Percentiles rank a stretch among this genome's conserved stretches.
phyloP scores from a whole-genome alignment of 2,329 filamentous ascomycete species.

The Aspergillus floridensis region DNA sequence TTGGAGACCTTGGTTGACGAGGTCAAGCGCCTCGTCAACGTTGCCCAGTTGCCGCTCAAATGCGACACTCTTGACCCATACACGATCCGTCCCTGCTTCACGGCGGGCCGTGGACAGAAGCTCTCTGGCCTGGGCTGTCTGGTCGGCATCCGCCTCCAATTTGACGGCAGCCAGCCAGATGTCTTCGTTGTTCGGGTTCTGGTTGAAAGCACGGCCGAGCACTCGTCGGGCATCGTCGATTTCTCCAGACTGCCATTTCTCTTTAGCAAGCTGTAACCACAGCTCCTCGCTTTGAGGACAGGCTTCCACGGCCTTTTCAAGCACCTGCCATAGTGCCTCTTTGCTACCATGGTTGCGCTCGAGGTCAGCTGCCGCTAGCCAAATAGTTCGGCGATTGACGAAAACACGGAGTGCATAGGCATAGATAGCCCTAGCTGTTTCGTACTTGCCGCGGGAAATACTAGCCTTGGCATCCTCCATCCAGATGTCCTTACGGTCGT shows the following conservation, averaged over 20 bases:
- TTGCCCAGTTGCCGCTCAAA: slow-evolving; percentile 86
- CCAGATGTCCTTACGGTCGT: slow-evolving; percentile 94
- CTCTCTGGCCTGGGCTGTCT: slow-evolving; percentile 76
- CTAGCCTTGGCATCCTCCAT: slow-evolving; percentile 85
- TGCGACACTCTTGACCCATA: slow-evolving; percentile 94
- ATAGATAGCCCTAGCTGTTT: slow-evolving; percentile 90
- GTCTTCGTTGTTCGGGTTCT: slow-evolving; percentile 95
- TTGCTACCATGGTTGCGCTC: slow-evolving; percentile 85
- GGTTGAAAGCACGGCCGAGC: slow-evolving; percentile 84
- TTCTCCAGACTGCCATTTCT: slow-evolving; percentile 87
- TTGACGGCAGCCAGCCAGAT: slow-evolving; percentile 97
- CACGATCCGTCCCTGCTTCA: slow-evolving; percentile 89
- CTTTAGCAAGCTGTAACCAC: slow-evolving; percentile 94
- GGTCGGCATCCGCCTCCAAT: slow-evolving; percentile 84
- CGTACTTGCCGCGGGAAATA: slow-evolving; percentile 77
- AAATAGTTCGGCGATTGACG: slow-evolving; percentile 79
- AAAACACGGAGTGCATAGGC: slow-evolving; percentile 88
- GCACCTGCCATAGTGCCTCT: slow-evolving; percentile 76
- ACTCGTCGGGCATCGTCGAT: slow-evolving; percentile 83
- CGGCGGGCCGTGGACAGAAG: slow-evolving; percentile 79
- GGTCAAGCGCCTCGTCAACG: slow-evolving; percentile 75
- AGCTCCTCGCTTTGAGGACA: slow-evolving; percentile 87
- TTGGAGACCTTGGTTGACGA: slow-evolving; percentile 81
- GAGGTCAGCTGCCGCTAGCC: slow-evolving; percentile 85
- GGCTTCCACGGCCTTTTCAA: slow-evolving; percentile 91